Conservation (phyloP, 1,139 yeast species). For the Geotrichum aggregatum region DNA sequence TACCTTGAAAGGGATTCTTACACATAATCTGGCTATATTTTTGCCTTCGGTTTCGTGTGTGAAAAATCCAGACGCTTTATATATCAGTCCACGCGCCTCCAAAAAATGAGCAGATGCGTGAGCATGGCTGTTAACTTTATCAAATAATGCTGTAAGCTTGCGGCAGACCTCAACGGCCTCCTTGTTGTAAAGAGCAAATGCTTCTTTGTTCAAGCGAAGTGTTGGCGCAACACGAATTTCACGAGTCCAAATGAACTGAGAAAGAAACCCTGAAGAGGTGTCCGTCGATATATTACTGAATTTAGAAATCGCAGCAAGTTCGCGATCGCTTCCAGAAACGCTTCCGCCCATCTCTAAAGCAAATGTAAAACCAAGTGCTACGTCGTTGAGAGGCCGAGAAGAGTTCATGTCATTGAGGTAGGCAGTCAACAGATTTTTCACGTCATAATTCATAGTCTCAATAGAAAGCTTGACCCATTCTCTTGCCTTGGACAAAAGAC, state of each 20-base stretch:
- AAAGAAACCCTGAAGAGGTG: conserved; percentile 66
- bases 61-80: conserved; percentile 31
- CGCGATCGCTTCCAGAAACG: conserved; percentile 56
- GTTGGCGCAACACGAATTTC: conserved; percentile 24
- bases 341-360: conserved; percentile 85
- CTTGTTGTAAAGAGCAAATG: conserved; percentile 17
- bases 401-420: conserved; percentile 54
- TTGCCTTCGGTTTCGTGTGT: conserved; percentile 26
- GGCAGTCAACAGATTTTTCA: conserved; percentile 70
- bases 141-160: conserved; percentile 5
- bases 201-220: conserved; percentile 14
- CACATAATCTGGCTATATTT: conserved; percentile 37
- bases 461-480: conserved; percentile 61
- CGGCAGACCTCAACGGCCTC: conserved; percentile 18
- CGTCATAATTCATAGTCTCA: conserved; percentile 60
- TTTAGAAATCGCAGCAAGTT: conserved; percentile 29
- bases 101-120: conserved; percentile 19
- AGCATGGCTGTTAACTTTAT: background rate
- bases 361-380: conserved; percentile 79
- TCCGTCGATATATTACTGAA: conserved; percentile 41
- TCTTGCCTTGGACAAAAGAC: conserved; percentile 56
- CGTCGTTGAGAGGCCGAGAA: conserved; percentile 36
- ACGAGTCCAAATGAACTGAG: conserved; percentile 71
- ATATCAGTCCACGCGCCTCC: conserved; percentile 32
- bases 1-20: conserved; percentile 63